phyloP scores from a whole-genome alignment of 2,329 filamentous ascomycete species.

The Ophiostoma fasciatum region DNA sequence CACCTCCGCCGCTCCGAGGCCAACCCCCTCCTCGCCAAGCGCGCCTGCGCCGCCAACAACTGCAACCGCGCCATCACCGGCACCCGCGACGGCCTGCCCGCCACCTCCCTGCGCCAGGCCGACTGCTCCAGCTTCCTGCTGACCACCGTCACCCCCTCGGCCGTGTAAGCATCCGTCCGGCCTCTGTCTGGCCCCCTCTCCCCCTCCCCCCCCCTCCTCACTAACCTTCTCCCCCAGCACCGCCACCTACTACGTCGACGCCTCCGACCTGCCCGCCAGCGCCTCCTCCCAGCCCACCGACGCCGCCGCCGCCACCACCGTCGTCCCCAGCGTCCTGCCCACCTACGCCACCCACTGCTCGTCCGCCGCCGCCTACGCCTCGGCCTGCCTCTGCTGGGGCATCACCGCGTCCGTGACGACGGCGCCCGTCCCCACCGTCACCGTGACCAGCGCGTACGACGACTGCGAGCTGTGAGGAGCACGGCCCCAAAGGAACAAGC shows the following conservation, averaged over 20 bases:
- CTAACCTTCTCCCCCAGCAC: slow-evolving; percentile 1
- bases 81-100: slow-evolving; percentile 28
- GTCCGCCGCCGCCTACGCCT: slow-evolving; percentile 21
- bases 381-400: slow-evolving; percentile 30
- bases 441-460: slow-evolving; percentile 26
- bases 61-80: slow-evolving; percentile 32
- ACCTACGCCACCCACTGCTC: slow-evolving; percentile 26
- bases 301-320: slow-evolving; percentile 25
- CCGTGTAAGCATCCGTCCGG: slow-evolving; percentile 20
- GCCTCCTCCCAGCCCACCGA: background rate
- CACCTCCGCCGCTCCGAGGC: too few species aligned
- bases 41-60: slow-evolving; percentile 27
- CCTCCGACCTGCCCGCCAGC: background rate
- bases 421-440: slow-evolving; percentile 23
- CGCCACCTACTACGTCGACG: slow-evolving; percentile 7
- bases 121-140: slow-evolving; percentile 19
- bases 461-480: slow-evolving; percentile 22
- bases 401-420: slow-evolving; percentile 25
- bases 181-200: background rate
- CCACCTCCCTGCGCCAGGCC: slow-evolving; percentile 18
- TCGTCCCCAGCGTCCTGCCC: slow-evolving; percentile 20
- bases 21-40: slow-evolving; percentile 19
- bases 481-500: too few species aligned
- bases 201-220: background rate
- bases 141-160: slow-evolving; percentile 24